Percentiles rank a stretch among this genome's conserved stretches.
These are phyloP conservation scores for Starmera caribaea DNA, from an alignment of 805 yeast species.

Conservation along the genomic window DNA sequence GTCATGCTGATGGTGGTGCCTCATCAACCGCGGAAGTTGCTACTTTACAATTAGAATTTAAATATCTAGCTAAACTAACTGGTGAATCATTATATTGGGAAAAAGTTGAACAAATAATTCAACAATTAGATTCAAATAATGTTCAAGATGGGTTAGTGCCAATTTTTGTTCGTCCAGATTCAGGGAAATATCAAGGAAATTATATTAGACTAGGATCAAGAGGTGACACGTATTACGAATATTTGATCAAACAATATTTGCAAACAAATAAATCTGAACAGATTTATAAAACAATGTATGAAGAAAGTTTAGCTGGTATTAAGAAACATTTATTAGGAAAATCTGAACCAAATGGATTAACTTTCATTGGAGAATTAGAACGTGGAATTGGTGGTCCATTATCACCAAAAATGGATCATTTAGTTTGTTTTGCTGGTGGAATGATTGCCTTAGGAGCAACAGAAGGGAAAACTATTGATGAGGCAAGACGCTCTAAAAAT, in stretches of 20 bases:
- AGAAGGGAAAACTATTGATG: slow-evolving; percentile 47
- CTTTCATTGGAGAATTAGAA: slow-evolving; percentile 72
- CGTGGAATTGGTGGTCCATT: slow-evolving; percentile 52
- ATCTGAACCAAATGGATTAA: slow-evolving; percentile 52
- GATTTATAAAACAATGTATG: slow-evolving; percentile 64
- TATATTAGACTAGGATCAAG: slow-evolving; percentile 78
- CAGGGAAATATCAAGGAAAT: slow-evolving; percentile 56
- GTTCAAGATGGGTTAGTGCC: slow-evolving; percentile 76
- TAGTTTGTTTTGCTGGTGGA: slow-evolving; percentile 89
- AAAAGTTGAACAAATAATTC: slow-evolving; percentile 63
- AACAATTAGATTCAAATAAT: slow-evolving; percentile 52
- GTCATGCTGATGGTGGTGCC: slow-evolving; percentile 65
- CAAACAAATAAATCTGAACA: slow-evolving; percentile 58
- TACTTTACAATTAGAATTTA: slow-evolving; percentile 79
- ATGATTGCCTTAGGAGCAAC: slow-evolving; percentile 86
- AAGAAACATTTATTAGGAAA: slow-evolving; percentile 51
- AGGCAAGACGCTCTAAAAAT: slow-evolving; percentile 41
- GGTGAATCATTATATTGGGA: slow-evolving; percentile 78
- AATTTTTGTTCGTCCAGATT: slow-evolving; percentile 64
- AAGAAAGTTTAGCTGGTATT: slow-evolving; percentile 69
- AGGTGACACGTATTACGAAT: slow-evolving; percentile 92
- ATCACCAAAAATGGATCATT: slow-evolving; percentile 79
- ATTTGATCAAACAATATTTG: slow-evolving; percentile 73
- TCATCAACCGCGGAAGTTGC: slow-evolving; percentile 87
- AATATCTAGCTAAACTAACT: slow-evolving; percentile 69